Evolutionary conservation across 495 filamentous ascomycete species (phyloP).

Genomic region (Penicillium manginii): DNA sequence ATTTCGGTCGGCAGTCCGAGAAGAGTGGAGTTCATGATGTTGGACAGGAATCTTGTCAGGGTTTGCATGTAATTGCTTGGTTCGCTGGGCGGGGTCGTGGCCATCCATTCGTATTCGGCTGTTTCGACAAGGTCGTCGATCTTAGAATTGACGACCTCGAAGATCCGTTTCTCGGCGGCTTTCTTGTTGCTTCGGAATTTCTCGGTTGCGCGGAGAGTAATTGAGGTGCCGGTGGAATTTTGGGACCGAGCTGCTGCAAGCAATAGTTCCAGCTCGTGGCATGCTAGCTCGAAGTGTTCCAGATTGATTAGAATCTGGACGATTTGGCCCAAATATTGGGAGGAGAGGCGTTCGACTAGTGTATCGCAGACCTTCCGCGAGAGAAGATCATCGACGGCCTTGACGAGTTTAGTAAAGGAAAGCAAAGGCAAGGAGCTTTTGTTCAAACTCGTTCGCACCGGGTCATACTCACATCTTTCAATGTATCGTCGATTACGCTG

Average conservation of each 20-base stretch:
- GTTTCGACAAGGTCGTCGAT: slow-evolving; percentile 97
- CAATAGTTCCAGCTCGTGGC: slow-evolving; percentile 80
- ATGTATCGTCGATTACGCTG: slow-evolving; percentile 82
- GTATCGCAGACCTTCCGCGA: slow-evolving; percentile 87
- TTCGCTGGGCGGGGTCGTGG: slow-evolving; percentile 63
- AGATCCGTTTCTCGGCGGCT: slow-evolving; percentile 94
- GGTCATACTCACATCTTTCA: slow-evolving; percentile 64
- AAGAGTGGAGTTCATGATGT: slow-evolving; percentile 94
- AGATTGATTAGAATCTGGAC: slow-evolving; percentile 98
- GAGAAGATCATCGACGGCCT: slow-evolving; percentile 87
- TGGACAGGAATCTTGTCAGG: slow-evolving; percentile 87
- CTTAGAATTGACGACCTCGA: slow-evolving; percentile 97
- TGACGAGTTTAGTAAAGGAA: slow-evolving; percentile 17
- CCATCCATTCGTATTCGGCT: slow-evolving; percentile 95
- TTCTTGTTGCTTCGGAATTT: slow-evolving; percentile 90
- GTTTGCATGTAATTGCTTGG: slow-evolving; percentile 94
- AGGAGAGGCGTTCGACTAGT: slow-evolving; percentile 83
- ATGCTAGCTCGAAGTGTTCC: slow-evolving; percentile 94
- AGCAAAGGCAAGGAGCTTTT: background rate
- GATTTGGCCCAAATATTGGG: slow-evolving; percentile 94
- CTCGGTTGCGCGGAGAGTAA: slow-evolving; percentile 79
- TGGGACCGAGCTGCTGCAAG: slow-evolving; percentile 81
- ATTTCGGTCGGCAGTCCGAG: slow-evolving; percentile 91
- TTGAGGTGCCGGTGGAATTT: slow-evolving; percentile 68
- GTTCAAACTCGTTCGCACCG: background rate